These are phyloP conservation scores for Colletotrichum sp. DNA, from an alignment of 2,329 filamentous ascomycete species.

Conservation along the genomic window DNA sequence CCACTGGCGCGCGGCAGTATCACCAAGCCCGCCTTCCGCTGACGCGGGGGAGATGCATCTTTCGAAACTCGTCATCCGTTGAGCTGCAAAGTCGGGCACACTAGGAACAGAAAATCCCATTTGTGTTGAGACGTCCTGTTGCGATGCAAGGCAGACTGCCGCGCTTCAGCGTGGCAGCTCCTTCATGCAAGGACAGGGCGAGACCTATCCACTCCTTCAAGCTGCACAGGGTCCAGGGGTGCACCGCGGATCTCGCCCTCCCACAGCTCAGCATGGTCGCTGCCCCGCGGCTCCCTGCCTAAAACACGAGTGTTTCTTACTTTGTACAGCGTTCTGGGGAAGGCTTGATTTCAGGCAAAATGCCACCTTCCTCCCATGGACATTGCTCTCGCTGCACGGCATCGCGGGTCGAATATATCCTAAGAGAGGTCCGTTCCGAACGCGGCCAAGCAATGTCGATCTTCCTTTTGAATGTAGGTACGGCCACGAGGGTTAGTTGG, in stretches of 20 bases:
- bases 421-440: constrained; percentile 3
- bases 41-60: not conserved
- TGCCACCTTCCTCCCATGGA: not conserved
- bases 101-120: not conserved
- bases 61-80: not conserved
- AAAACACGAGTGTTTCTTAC: not conserved
- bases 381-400: not conserved
- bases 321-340: not conserved
- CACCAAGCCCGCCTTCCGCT: not conserved
- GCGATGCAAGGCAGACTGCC: not conserved
- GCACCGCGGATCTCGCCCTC: not conserved
- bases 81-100: constrained; percentile 3
- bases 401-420: not conserved
- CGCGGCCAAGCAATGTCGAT: constrained; percentile 1
- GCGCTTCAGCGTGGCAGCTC: not conserved
- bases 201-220: not conserved
- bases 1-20: not conserved
- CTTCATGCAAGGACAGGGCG: constrained; percentile 12
- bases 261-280: not conserved
- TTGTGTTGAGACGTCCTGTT: not conserved
- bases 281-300: not conserved
- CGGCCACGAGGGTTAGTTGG: not conserved
- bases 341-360: not conserved
- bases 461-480: not conserved
- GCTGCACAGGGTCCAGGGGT: constrained; percentile 5